Percentiles rank a stretch among this genome's conserved stretches.
Conservation (phyloP, 805 yeast genomes). For the Cyberlindnera saturnus region DNA sequence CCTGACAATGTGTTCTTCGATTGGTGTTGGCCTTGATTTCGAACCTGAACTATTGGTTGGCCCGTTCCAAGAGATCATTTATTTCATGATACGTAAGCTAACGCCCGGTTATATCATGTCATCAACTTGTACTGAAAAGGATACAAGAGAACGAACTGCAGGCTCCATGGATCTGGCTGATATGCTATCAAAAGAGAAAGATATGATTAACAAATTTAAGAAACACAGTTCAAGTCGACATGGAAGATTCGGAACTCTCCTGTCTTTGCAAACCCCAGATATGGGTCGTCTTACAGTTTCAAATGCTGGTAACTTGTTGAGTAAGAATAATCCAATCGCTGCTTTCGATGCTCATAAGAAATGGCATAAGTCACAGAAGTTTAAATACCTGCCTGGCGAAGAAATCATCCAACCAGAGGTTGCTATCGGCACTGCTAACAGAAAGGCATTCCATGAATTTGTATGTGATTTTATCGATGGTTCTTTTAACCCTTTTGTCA, state of each 20-base stretch:
- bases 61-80: slow-evolving; percentile 63
- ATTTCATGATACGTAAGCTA: slow-evolving; percentile 54
- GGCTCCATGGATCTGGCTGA: slow-evolving; percentile 22
- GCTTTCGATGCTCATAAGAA: slow-evolving; percentile 62
- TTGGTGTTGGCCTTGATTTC: slow-evolving; percentile 48
- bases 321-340: slow-evolving; percentile 47
- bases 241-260: slow-evolving; percentile 83
- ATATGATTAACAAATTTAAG: slow-evolving; percentile 40
- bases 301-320: slow-evolving; percentile 60
- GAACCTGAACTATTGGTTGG: slow-evolving; percentile 55
- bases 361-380: slow-evolving; percentile 44
- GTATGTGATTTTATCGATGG: slow-evolving; percentile 61
- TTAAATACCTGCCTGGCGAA: slow-evolving; percentile 23
- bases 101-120: slow-evolving; percentile 25
- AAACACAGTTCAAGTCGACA: slow-evolving; percentile 66
- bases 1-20: slow-evolving; percentile 60
- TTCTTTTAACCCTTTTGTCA: slow-evolving; percentile 64
- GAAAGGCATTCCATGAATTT: slow-evolving; percentile 28
- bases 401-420: slow-evolving; percentile 26
- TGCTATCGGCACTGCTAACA: slow-evolving; percentile 12
- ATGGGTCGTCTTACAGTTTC: slow-evolving; percentile 57
- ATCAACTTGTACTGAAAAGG: neutral
- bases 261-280: slow-evolving; percentile 63
- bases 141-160: slow-evolving; percentile 2
- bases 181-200: slow-evolving; percentile 55